These are phyloP conservation scores for Gymnopilus junonius DNA, from an alignment of 768 basidiomycete genomes.

Conservation along the genomic window DNA sequence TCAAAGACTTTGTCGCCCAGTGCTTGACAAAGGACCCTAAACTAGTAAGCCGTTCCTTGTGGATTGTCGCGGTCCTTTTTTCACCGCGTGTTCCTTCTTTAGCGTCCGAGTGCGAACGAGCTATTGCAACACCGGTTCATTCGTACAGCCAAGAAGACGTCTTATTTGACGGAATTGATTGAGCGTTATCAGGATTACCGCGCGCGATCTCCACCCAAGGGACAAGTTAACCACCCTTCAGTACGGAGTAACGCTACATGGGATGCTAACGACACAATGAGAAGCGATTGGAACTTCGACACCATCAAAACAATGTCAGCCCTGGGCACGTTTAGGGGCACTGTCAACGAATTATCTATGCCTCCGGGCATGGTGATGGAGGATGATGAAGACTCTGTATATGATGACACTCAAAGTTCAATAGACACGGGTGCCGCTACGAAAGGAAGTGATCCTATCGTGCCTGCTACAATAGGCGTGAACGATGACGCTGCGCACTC, in stretches of 20 bases:
- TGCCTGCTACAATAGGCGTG: constrained; percentile 45
- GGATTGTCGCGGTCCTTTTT: constrained; percentile 3
- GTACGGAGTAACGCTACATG: constrained; percentile 62
- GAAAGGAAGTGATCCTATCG: constrained; percentile 62
- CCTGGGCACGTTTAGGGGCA: constrained; percentile 79
- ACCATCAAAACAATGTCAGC: constrained; percentile 74
- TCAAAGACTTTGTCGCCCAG: constrained; percentile 90
- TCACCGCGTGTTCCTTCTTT: constrained; percentile 9
- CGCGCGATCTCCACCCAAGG: constrained; percentile 60
- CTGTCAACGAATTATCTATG: constrained; percentile 66
- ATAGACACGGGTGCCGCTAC: constrained; percentile 67
- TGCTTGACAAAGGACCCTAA: constrained; percentile 94
- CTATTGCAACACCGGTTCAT: constrained; percentile 95
- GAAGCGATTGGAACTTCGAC: constrained; percentile 97
- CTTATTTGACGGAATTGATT: constrained; percentile 84
- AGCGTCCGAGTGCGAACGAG: constrained; percentile 93
- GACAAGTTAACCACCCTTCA: constrained; percentile 60
- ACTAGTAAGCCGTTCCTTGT: constrained; percentile 49
- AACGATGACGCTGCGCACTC: constrained; percentile 66
- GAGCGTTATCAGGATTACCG: constrained; percentile 86
- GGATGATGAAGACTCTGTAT: constrained; percentile 53
- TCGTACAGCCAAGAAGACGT: constrained; percentile 79
- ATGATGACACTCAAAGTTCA: constrained; percentile 49
- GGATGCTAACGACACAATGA: constrained; percentile 77
- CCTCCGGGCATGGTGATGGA: constrained; percentile 62